These are phyloP conservation scores for Lachnellula arida DNA, from an alignment of 2,329 filamentous ascomycete genomes.

Conservation along the genomic window DNA sequence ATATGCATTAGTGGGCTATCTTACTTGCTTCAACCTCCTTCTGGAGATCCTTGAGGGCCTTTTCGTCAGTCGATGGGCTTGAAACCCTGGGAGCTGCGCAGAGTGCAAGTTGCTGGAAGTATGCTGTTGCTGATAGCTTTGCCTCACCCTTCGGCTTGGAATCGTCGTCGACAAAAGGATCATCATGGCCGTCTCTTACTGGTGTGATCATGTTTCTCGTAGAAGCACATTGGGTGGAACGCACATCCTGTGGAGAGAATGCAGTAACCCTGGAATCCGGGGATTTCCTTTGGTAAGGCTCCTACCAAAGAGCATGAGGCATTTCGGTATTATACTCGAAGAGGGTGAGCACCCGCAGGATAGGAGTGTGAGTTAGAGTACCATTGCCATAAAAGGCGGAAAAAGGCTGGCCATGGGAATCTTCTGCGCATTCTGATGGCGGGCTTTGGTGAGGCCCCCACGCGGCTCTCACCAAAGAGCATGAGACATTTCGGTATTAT, in stretches of 20 bases:
- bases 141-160: slow-evolving; percentile 33
- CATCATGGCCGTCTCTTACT: slow-evolving; percentile 17
- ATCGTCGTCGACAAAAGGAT: slow-evolving; percentile 48
- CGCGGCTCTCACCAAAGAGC: slow-evolving; percentile 1
- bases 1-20: too few relatives aligned
- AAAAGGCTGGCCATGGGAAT: slow-evolving; percentile 22
- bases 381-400: too few relatives aligned
- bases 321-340: too few relatives aligned
- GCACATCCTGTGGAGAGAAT: slow-evolving; percentile 56
- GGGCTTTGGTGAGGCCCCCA: slow-evolving; percentile 16
- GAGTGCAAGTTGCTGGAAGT: slow-evolving; percentile 49
- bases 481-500: slow-evolving; percentile 5
- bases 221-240: neutral
- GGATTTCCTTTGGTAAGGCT: too few relatives aligned
- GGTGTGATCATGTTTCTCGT: slow-evolving; percentile 23
- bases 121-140: slow-evolving; percentile 50
- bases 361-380: too few relatives aligned
- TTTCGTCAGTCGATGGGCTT: neutral
- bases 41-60: neutral
- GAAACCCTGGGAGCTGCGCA: slow-evolving; percentile 4
- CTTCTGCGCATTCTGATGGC: slow-evolving; percentile 37
- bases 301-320: too few relatives aligned
- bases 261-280: slow-evolving; percentile 59
- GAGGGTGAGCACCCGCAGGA: too few relatives aligned
- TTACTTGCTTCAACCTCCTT: neutral